Percentiles rank a stretch among this genome's conserved stretches.
Evolutionary conservation across 2,329 filamentous ascomycete genomes (phyloP).

Genomic region (Trichothecium roseum): DNA sequence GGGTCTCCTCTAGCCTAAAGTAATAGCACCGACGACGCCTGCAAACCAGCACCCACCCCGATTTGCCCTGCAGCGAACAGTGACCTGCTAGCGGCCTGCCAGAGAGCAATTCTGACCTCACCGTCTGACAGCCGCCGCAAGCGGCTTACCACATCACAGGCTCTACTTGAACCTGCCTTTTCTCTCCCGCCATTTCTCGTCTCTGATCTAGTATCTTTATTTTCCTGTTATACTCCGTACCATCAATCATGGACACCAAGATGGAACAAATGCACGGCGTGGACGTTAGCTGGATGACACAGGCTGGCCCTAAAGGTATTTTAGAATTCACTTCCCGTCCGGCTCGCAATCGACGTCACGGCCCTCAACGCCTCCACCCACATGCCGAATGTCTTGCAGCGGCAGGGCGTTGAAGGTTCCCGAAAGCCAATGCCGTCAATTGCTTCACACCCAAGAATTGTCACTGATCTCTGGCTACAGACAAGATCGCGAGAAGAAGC

Average conservation of each 20-base stretch:
- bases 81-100: too few relatives aligned
- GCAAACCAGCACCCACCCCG: too few relatives aligned
- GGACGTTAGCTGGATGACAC: constrained; percentile 82
- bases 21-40: too few relatives aligned
- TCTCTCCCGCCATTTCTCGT: background rate
- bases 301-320: constrained; percentile 73
- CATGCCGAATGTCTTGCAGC: too few relatives aligned
- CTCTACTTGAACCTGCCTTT: background rate
- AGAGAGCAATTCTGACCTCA: background rate
- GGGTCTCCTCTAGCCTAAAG: too few relatives aligned
- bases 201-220: background rate
- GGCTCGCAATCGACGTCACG: too few relatives aligned
- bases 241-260: constrained; percentile 11
- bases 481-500: constrained; percentile 17
- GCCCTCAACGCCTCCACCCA: too few relatives aligned
- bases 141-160: background rate
- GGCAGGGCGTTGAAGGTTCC: too few relatives aligned
- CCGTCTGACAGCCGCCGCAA: background rate
- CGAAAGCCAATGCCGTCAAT: background rate
- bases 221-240: background rate
- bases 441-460: background rate
- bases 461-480: constrained; percentile 5
- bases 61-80: too few relatives aligned
- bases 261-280: constrained; percentile 79
- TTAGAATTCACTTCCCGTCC: constrained; percentile 6